phyloP scores from a whole-genome alignment of 495 filamentous ascomycete species.

The Talaromyces thailandensis region DNA sequence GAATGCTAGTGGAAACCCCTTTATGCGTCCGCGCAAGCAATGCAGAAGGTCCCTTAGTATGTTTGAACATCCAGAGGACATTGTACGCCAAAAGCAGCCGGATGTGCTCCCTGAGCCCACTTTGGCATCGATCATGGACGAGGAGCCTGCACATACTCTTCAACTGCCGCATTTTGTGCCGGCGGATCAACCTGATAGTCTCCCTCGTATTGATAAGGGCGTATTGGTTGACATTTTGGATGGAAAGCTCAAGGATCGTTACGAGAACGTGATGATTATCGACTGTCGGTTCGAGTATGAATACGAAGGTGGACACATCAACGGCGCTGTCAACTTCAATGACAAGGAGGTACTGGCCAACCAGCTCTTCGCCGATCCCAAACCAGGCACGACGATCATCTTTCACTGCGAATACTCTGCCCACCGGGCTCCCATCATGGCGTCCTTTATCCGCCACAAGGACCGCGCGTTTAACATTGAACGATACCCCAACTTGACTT shows the following conservation, averaged over 20 bases:
- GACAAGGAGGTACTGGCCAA: slow-evolving; percentile 79
- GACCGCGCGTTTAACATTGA: slow-evolving; percentile 79
- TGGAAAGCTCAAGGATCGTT: slow-evolving; percentile 66
- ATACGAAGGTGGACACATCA: slow-evolving; percentile 92
- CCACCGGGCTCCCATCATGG: slow-evolving; percentile 93
- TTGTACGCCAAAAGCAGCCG: slow-evolving; percentile 63
- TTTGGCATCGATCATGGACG: slow-evolving; percentile 67
- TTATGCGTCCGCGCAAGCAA: slow-evolving; percentile 73
- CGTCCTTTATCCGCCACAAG: slow-evolving; percentile 62
- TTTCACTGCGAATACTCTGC: slow-evolving; percentile 99
- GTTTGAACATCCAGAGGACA: slow-evolving; percentile 86
- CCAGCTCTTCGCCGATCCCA: slow-evolving; percentile 63
- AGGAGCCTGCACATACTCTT: slow-evolving; percentile 59
- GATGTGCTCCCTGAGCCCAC: slow-evolving; percentile 41
- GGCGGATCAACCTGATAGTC: slow-evolving; percentile 68
- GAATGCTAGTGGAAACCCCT: slow-evolving; percentile 48
- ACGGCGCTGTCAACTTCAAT: slow-evolving; percentile 88
- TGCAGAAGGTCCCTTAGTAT: slow-evolving; percentile 91
- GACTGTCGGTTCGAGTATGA: slow-evolving; percentile 99
- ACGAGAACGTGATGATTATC: slow-evolving; percentile 71
- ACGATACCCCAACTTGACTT: slow-evolving; percentile 77
- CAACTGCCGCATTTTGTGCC: slow-evolving; percentile 78
- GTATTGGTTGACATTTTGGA: slow-evolving; percentile 82
- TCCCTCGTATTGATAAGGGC: slow-evolving; percentile 75
- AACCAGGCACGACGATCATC: slow-evolving; percentile 68